These are phyloP conservation scores for Cutaneotrichosporon sp. DNA, from an alignment of 1,284 basidiomycete genomes.

Conservation along the genomic window DNA sequence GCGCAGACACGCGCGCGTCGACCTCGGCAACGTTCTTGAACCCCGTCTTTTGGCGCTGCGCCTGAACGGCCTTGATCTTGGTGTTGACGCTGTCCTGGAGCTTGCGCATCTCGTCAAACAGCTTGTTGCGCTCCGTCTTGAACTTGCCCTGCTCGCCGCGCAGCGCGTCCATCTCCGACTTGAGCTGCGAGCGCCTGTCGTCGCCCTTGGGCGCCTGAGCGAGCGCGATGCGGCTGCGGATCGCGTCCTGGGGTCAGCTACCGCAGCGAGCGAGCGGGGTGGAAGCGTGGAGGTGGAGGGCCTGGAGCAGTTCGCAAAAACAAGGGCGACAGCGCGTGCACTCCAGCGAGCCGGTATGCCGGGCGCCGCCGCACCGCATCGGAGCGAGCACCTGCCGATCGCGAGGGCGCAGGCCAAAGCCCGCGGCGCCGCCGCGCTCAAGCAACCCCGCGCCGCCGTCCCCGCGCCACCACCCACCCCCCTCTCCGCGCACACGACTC, in stretches of 20 bases:
- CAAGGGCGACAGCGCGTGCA: no score
- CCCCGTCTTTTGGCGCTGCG: constrained; percentile 74
- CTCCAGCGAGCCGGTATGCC: no score
- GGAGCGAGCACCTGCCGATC: no score
- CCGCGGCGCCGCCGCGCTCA: no score
- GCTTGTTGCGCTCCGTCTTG: constrained; percentile 72
- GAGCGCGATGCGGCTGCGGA: constrained; percentile 75
- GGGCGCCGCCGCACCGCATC: no score
- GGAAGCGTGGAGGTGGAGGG: no score
- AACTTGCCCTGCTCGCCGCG: constrained; percentile 76
- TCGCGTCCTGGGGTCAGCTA: constrained; percentile 62
- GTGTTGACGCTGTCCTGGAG: constrained; percentile 78
- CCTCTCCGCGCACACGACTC: constrained; percentile 47
- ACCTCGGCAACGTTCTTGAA: constrained; percentile 87
- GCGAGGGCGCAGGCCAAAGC: no score
- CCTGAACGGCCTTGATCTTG: constrained; percentile 91
- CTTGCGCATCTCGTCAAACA: constrained; percentile 78
- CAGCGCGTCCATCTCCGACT: constrained; percentile 77
- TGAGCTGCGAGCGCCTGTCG: constrained; percentile 67
- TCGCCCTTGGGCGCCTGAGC: constrained; percentile 60
- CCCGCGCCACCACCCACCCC: background rate
- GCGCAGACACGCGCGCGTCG: constrained; percentile 63
- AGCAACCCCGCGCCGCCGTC: no score
- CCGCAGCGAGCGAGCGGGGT: no score
- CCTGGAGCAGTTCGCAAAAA: no score